These are phyloP conservation scores for Nothophaeocryptopus gaeumannii DNA, from an alignment of 2,329 filamentous ascomycete genomes.

Conservation along the genomic window DNA sequence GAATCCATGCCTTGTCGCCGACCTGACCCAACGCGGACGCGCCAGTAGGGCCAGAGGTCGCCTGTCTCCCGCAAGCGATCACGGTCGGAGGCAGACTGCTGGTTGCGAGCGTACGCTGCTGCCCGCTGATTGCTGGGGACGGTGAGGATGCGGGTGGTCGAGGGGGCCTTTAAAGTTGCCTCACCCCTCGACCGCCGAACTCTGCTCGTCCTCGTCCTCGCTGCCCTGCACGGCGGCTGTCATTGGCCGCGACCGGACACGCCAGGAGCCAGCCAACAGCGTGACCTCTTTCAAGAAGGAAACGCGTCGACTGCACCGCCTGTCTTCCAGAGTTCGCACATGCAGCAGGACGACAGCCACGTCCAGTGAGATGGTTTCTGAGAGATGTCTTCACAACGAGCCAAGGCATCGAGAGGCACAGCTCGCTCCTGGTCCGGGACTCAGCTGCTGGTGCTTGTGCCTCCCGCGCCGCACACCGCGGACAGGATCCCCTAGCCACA, in stretches of 20 bases:
- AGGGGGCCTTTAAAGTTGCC: background rate
- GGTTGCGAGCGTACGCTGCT: too few species aligned
- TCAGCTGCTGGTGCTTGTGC: slow-evolving; percentile 3
- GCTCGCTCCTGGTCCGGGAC: background rate
- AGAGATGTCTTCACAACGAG: background rate
- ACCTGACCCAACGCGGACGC: too few species aligned
- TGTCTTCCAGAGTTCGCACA: background rate
- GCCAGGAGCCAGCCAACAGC: background rate
- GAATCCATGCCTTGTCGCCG: too few species aligned
- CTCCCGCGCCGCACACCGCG: slow-evolving; percentile 7
- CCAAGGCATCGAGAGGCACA: background rate
- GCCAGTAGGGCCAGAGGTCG: background rate
- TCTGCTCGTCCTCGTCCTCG: background rate
- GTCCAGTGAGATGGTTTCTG: background rate
- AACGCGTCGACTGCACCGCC: too few species aligned
- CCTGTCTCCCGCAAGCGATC: background rate
- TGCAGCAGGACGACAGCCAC: background rate
- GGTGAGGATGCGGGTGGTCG: too few species aligned
- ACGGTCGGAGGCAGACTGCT: background rate
- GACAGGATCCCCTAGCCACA: background rate
- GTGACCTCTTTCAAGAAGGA: background rate
- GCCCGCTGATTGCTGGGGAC: too few species aligned
- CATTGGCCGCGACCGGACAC: slow-evolving; percentile 1
- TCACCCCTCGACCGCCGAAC: slow-evolving; percentile 2
- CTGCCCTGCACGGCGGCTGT: background rate